These are phyloP conservation scores for Aspergillus sp. DNA, from an alignment of 2,329 filamentous ascomycete genomes.

Conservation along the genomic window DNA sequence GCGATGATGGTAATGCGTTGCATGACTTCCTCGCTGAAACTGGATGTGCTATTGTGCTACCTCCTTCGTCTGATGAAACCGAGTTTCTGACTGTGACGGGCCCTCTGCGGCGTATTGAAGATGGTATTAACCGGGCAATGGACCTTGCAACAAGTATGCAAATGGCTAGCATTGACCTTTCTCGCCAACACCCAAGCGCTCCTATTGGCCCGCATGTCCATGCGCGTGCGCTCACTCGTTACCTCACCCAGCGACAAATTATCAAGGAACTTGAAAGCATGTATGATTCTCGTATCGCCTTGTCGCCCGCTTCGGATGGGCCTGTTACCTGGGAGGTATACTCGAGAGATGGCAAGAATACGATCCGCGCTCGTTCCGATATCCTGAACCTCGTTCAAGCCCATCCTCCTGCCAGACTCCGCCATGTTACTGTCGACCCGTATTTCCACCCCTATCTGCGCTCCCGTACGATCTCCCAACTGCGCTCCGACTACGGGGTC, in stretches of 20 bases:
- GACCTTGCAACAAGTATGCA: slow-evolving; percentile 86
- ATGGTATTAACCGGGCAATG: slow-evolving; percentile 79
- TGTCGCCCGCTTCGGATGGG: slow-evolving; percentile 65
- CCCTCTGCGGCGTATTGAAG: slow-evolving; percentile 69
- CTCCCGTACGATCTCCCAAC: slow-evolving; percentile 36
- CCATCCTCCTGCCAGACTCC: slow-evolving; percentile 47
- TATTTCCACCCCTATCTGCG: slow-evolving; percentile 51
- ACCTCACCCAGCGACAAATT: slow-evolving; percentile 77
- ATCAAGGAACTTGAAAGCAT: slow-evolving; percentile 77
- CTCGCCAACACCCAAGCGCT: slow-evolving; percentile 73
- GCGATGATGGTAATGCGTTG: slow-evolving; percentile 73
- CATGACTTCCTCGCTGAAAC: slow-evolving; percentile 89
- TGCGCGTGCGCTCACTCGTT: slow-evolving; percentile 82
- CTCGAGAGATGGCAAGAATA: slow-evolving; percentile 79
- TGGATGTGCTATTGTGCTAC: slow-evolving; percentile 84
- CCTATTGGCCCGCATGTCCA: slow-evolving; percentile 73
- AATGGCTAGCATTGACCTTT: slow-evolving; percentile 78
- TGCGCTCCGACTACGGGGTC: slow-evolving; percentile 47
- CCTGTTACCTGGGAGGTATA: slow-evolving; percentile 85
- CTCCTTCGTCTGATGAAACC: slow-evolving; percentile 71
- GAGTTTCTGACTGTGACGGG: slow-evolving; percentile 85
- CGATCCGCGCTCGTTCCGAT: slow-evolving; percentile 50
- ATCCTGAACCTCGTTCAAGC: slow-evolving; percentile 51
- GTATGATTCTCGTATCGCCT: slow-evolving; percentile 84
- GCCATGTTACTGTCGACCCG: slow-evolving; percentile 47